phyloP scores from a whole-genome alignment of 352 stramenopile genomes.

The Blastocystis sp. region DNA sequence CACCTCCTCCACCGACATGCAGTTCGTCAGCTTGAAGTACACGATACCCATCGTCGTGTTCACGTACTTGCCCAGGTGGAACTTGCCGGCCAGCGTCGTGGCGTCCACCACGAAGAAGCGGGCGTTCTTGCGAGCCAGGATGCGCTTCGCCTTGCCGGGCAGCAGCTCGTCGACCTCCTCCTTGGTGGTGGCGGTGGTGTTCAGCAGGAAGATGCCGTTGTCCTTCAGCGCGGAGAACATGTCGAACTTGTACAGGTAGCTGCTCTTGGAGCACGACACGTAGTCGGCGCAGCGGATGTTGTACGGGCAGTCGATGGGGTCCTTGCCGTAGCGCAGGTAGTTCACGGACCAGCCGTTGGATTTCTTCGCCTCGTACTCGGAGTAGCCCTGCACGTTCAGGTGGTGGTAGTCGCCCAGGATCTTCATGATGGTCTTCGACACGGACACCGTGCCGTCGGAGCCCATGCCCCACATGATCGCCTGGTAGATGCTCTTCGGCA shows the following conservation, averaged over 20 bases:
- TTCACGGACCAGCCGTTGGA: constrained; percentile 75
- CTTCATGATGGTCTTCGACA: constrained; percentile 76
- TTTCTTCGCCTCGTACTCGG: constrained; percentile 78
- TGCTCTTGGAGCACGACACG: constrained; percentile 76
- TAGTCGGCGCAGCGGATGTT: constrained; percentile 73
- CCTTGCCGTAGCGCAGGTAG: constrained; percentile 74
- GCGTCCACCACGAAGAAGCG: constrained; percentile 73
- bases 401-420: constrained; percentile 75
- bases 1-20: constrained; percentile 74
- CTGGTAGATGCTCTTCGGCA: constrained; percentile 78
- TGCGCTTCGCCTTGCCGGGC: constrained; percentile 74
- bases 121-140: constrained; percentile 73
- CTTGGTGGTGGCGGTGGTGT: constrained; percentile 74
- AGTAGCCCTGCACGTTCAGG: constrained; percentile 76
- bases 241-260: constrained; percentile 77
- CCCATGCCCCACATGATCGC: constrained; percentile 85
- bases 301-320: constrained; percentile 71
- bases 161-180: constrained; percentile 74
- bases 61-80: constrained; percentile 74
- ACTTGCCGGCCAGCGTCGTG: constrained; percentile 73
- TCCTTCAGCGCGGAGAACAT: constrained; percentile 75
- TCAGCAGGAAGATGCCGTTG: constrained; percentile 76
- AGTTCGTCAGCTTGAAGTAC: constrained; percentile 75
- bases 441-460: constrained; percentile 76
- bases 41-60: constrained; percentile 76